Base-by-base conservation (phyloP, 2,329 filamentous ascomycete species). In the Fusarium verrucosum region DNA sequence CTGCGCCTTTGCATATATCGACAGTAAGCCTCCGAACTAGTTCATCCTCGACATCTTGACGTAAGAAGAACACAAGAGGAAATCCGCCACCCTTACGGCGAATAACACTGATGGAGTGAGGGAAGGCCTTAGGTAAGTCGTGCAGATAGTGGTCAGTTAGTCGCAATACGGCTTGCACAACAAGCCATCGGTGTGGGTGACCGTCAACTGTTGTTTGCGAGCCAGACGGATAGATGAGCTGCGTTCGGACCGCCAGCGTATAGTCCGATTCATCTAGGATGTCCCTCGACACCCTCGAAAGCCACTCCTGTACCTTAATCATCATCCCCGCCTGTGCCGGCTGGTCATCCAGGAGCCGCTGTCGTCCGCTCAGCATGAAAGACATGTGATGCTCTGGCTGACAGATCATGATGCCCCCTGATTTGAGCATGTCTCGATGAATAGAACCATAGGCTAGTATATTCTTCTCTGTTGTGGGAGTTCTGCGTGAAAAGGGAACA, bases 341-440 rank as follows among this genome's bases (percentile, higher is more conserved):
- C 9, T 79, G 76, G 4, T 75, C 74, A 37, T 89, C 83, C 0
- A 83, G 79, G 1, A 89, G 73, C 2, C 81, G 79, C 65, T 90
- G 86, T 1, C 86, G 69, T 0, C 86, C 86, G 57, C 86, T 87
- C 3, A 91, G 77, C 66, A 83, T 85, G 72, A 89, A 89, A 0
- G 88, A 91, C 7, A 91, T 75, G 1, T 87, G 77, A 58, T 91
- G 85, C 50, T 90, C 88, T 0, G 88, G 89, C 2, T 87, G 79
- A 0, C 82, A 80, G 0, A 91, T 73, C 20, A 91, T 79, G 0
- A 91, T 73, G 0, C 87, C 88, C 0, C 76, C 76, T 1, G 68
- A 68, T 2, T 73, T 68, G 19, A 77, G 73, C 17, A 84, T 78
- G 0, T 82, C 73, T 2, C 72, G 65, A 67, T 81, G 76, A 5